Base-by-base conservation (phyloP, 768 basidiomycete species). In the Wakefieldia striispora region DNA sequence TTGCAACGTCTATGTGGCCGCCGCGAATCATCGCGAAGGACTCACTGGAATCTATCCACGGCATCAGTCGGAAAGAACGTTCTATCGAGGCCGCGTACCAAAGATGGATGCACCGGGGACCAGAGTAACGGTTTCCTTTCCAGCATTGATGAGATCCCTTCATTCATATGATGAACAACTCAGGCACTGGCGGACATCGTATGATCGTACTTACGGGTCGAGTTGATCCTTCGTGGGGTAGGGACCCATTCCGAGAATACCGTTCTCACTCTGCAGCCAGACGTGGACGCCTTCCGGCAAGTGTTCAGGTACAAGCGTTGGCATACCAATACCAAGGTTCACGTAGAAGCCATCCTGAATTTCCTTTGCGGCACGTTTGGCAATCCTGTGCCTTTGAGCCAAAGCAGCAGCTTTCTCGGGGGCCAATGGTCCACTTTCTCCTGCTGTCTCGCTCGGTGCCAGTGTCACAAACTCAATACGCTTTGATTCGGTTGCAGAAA, bases 11-110 rank as follows among this genome's bases (percentile, higher is more conserved):
- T 43, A 97, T 82, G 70, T 97, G 95, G 6, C 95, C 95, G 39
- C 95, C 95, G 45, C 95, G 89, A 70, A 97, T 97, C 95, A 97
- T 97, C 11, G 88, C 89, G 62, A 97, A 97, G 3, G 91, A 94
- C 70, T 97, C 94, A 59, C 83, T 83, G 4, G 92, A 94, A 70
- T 95, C 89, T 52, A 46, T 19, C 13, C 20, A 23, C 36, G 26
- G 31, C 16, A 29, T 56, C 34, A 50, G 47, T 39, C 36, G 24
- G 26, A 8, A 34, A 33, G 3, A 26, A 8, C 21, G 20, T 6
- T 14, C 4, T n/a, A 4, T 24, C 21, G 31, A 12, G 21, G 45
- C 33, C 23, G 65, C 84, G 45, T 56, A 87, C 90, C 95, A 65
- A 97, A 97, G 8, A 93, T 72, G 4, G 94, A 87, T 24, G 93